These are phyloP conservation scores for Samsoniella hepiali DNA, from an alignment of 2,329 filamentous ascomycete species.

Conservation along the genomic window DNA sequence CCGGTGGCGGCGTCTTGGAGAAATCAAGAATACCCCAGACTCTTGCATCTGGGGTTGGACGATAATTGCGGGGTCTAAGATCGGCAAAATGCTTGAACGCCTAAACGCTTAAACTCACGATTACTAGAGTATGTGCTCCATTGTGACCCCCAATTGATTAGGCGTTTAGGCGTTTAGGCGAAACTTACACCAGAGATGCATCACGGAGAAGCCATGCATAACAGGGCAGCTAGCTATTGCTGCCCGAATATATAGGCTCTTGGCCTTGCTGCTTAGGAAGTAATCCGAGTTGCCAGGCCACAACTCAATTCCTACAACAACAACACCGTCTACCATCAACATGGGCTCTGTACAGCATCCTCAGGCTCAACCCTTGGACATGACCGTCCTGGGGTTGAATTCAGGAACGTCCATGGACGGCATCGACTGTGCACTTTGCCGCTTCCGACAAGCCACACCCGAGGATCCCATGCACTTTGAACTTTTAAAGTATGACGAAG, in stretches of 20 bases:
- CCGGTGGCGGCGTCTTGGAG: neutral
- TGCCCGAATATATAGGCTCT: neutral
- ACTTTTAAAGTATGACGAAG: conserved; percentile 54
- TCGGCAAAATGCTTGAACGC: neutral
- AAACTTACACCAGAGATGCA: neutral
- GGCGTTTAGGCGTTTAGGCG: too few species aligned
- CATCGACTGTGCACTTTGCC: conserved; percentile 57
- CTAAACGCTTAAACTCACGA: neutral
- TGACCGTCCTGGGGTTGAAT: conserved; percentile 52
- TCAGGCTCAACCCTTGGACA: conserved; percentile 35
- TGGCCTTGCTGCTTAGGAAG: neutral
- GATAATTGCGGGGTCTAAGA: neutral
- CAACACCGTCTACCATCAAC: neutral
- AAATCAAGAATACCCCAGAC: neutral
- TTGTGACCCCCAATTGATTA: too few species aligned
- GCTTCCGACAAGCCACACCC: conserved; percentile 51
- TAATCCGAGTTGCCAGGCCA: too few species aligned
- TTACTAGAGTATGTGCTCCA: too few species aligned
- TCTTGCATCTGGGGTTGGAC: neutral
- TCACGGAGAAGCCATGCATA: neutral
- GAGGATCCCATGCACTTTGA: conserved; percentile 53
- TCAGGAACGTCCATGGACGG: conserved; percentile 53
- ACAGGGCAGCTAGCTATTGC: neutral
- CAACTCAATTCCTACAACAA: neutral
- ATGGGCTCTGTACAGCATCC: neutral